Base-by-base conservation (phyloP, 495 filamentous ascomycete species). In the Penicillium fimorum region DNA sequence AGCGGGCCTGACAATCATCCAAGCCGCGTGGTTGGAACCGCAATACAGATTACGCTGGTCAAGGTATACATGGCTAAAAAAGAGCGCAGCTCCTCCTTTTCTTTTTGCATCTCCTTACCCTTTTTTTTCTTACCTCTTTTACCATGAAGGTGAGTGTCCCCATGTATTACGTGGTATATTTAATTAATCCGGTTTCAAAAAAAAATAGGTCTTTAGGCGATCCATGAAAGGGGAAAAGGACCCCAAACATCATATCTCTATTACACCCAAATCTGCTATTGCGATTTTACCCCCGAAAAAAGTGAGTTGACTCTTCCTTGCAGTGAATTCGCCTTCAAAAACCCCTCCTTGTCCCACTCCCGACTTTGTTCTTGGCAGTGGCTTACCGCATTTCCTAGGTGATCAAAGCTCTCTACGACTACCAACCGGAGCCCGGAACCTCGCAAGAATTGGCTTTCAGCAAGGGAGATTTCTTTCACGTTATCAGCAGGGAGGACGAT, bases 401-500 rank as follows among this genome's bases (percentile, higher is more conserved):
- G 45, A 98, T 98, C 67, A 90, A 91, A 79, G 93, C 94, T 13
- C 86, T 97, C 42, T 96, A 92, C 79, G 91, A 96, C 68, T 97
- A 97, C 74, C 76, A 86, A 60, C 89, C 90, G 47, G 80, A 86
- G 65, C 84, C 80, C 33, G 73, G 81, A 13, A 71, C 76, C 50
- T 70, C 66, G 15, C 87, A 92, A 67, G 91, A 97, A 76, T 79
- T 98, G 62, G 86, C 86, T 60, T 98, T 98, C 73, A 87, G 85
- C 62, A 88, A 90, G 65, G 94, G 94, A 62, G 94, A 98, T 69
- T 98, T 97, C 74, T 96, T 98, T 72, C 93, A 97, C 77, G 95
- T 98, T 53, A 92, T 97, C 71, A 92, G 90, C 66, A 88, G 93
- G 65, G 94, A 97, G 76, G 86, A 97, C 79, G 92, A 97, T 69